These are phyloP conservation scores for Geotrichum aggregatum DNA, from an alignment of 1,139 yeast species.

Conservation along the genomic window DNA sequence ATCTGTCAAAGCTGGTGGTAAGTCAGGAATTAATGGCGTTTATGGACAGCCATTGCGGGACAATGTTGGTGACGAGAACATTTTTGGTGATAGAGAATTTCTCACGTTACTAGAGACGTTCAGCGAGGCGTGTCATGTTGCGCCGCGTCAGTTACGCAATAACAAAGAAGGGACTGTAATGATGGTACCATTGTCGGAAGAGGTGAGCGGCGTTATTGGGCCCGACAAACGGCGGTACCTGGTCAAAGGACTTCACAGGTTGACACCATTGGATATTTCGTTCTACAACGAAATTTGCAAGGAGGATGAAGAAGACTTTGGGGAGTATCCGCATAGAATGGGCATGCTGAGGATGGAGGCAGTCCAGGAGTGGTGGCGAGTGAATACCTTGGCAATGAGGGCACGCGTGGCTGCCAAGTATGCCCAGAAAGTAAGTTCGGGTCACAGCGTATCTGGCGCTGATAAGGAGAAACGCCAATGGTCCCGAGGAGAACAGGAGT, in stretches of 20 bases:
- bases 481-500: constrained; percentile 29
- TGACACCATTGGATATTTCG: constrained; percentile 80
- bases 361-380: constrained; percentile 83
- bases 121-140: constrained; percentile 74
- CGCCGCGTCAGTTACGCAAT: constrained; percentile 56
- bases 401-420: constrained; percentile 13
- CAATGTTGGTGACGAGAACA: constrained; percentile 55
- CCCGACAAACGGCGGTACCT: constrained; percentile 76
- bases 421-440: constrained; percentile 14
- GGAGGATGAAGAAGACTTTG: constrained; percentile 24
- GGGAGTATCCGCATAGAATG: constrained; percentile 76
- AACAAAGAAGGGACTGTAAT: constrained; percentile 37
- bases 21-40: constrained; percentile 41
- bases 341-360: constrained; percentile 81
- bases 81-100: constrained; percentile 50
- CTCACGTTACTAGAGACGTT: constrained; percentile 54
- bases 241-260: constrained; percentile 73
- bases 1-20: constrained; percentile 48
- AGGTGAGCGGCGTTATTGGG: constrained; percentile 81
- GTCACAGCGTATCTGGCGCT: constrained; percentile 14
- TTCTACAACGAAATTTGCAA: constrained; percentile 49
- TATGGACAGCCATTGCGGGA: too few species aligned
- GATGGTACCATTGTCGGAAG: constrained; percentile 54
- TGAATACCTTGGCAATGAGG: constrained; percentile 37
- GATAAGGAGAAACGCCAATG: constrained; percentile 2